Percentiles rank a stretch among this genome's conserved stretches.
phyloP scores from a whole-genome alignment of 305 asterid genomes.

The Plantago coronopus region DNA sequence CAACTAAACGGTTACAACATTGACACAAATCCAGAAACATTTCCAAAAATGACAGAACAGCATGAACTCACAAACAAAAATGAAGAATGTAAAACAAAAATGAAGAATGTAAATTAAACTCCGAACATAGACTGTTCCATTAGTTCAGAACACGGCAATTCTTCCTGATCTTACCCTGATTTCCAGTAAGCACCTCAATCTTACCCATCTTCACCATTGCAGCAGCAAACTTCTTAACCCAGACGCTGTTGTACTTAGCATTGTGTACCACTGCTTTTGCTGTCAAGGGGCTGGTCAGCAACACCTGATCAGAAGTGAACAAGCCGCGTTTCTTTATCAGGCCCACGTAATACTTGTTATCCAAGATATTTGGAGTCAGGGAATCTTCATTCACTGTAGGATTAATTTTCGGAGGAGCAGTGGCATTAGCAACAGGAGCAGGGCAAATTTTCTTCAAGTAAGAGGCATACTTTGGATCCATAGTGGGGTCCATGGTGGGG shows the following conservation, averaged over 20 bases:
- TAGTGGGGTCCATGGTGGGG: constrained; percentile 35
- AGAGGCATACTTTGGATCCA: constrained; percentile 28
- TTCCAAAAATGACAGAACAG: background rate
- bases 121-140: background rate
- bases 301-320: constrained; percentile 40
- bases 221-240: constrained; percentile 47
- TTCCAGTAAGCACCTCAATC: constrained; percentile 48
- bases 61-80: background rate
- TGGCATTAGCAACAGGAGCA: constrained; percentile 24
- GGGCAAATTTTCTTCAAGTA: constrained; percentile 37
- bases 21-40: background rate
- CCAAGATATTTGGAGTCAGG: constrained; percentile 34
- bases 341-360: constrained; percentile 40
- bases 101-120: background rate
- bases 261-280: constrained; percentile 30
- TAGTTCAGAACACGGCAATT: constrained; percentile 41
- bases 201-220: constrained; percentile 61
- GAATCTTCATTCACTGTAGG: constrained; percentile 34
- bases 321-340: constrained; percentile 35
- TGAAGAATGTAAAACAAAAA: background rate
- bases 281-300: constrained; percentile 34
- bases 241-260: constrained; percentile 24
- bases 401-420: constrained; percentile 16
- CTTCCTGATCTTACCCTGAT: constrained; percentile 49
- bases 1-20: background rate